phyloP scores from a whole-genome alignment of 305 asterid species.

The Striga hermonthica region DNA sequence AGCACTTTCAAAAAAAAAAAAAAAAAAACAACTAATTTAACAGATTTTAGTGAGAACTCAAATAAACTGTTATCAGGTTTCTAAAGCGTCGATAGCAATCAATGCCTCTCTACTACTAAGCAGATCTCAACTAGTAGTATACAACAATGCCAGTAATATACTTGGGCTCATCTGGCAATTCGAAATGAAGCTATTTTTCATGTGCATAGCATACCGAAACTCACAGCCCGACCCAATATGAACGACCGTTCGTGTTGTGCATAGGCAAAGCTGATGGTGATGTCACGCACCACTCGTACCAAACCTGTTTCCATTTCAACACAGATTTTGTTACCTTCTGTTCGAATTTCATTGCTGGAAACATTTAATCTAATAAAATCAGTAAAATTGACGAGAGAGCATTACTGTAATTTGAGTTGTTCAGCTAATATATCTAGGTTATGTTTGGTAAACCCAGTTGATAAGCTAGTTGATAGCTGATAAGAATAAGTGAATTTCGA shows the following conservation, averaged over 20 bases:
- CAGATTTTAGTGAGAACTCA: not conserved
- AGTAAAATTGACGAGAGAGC: too few species aligned
- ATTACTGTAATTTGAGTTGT: too few species aligned
- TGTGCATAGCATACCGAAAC: not conserved
- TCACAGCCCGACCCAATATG: slow-evolving; percentile 97
- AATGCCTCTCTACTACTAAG: not conserved
- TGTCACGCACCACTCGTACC: slow-evolving; percentile 94
- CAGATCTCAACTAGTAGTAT: slow-evolving; percentile 14
- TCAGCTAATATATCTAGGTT: too few species aligned
- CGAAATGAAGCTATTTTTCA: not conserved
- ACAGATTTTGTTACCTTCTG: not conserved
- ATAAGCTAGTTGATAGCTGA: too few species aligned
- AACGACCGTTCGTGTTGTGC: slow-evolving; percentile 94
- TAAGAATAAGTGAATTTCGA: too few species aligned
- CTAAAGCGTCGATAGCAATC: not conserved
- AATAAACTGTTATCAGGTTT: not conserved
- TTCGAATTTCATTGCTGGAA: too few species aligned
- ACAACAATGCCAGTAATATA: not conserved
- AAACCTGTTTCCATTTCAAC: slow-evolving; percentile 53
- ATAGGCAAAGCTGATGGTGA: slow-evolving; percentile 75
- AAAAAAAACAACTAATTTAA: not conserved
- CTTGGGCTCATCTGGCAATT: not conserved
- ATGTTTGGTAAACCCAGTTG: too few species aligned
- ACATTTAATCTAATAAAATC: too few species aligned
- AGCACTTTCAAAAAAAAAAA: too few species aligned